Evolutionary conservation across 768 basidiomycete genomes (phyloP).

Genomic region (Suillus cothurnatus): DNA sequence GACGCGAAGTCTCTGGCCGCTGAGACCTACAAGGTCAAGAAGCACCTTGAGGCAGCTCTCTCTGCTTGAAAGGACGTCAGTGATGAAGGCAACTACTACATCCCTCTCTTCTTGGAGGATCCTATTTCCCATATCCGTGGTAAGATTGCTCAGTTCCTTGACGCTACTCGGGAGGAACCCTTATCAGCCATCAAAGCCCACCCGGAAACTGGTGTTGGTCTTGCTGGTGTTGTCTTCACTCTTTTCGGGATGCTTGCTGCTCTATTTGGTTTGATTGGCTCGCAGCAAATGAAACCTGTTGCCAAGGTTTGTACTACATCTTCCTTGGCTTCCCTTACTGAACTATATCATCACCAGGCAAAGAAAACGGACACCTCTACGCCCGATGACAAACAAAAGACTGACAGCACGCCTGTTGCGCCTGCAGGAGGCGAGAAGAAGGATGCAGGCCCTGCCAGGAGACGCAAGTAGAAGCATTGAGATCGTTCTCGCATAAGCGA

Average conservation of each 20-base stretch:
- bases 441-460: conserved; percentile 69
- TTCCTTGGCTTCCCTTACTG: background rate
- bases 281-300: conserved; percentile 66
- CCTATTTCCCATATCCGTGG: conserved; percentile 54
- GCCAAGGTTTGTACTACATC: conserved; percentile 54
- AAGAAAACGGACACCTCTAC: conserved; percentile 78
- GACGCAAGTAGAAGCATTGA: conserved; percentile 57
- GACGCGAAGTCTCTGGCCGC: conserved; percentile 83
- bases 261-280: conserved; percentile 78
- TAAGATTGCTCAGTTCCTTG: conserved; percentile 80
- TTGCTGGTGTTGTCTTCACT: conserved; percentile 74
- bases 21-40: conserved; percentile 93
- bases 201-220: conserved; percentile 83
- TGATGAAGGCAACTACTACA: conserved; percentile 45
- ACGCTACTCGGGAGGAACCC: conserved; percentile 74
- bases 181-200: conserved; percentile 82
- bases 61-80: conserved; percentile 46
- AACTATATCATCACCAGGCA: conserved; percentile 42
- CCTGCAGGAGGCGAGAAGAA: conserved; percentile 76
- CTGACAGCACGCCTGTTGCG: conserved; percentile 65
- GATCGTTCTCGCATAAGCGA: background rate
- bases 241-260: conserved; percentile 84
- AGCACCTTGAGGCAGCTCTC: conserved; percentile 69
- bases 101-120: conserved; percentile 63
- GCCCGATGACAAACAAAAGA: conserved; percentile 66